Evolutionary conservation across 345 rosid genomes (phyloP).

Genomic region (Excoecaria agallocha): DNA sequence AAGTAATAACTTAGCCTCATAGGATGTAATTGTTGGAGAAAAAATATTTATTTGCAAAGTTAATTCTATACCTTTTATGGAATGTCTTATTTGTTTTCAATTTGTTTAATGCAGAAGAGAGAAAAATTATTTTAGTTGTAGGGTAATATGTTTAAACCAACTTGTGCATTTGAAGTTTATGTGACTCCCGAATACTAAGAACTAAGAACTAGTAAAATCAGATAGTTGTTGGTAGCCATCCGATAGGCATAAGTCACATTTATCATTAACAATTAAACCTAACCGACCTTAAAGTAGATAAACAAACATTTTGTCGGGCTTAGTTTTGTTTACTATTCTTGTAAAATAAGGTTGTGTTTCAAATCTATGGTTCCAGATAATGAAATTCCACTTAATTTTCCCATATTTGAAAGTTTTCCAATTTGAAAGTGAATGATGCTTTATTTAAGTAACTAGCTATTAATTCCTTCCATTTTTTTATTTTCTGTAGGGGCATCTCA

Average conservation of each 20-base stretch:
- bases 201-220: neutral
- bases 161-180: too few relatives aligned
- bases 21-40: too few relatives aligned
- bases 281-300: neutral
- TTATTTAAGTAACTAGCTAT: neutral
- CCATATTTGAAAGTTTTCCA: neutral
- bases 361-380: neutral
- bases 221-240: neutral
- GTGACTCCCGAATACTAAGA: too few relatives aligned
- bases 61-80: too few relatives aligned
- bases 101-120: too few relatives aligned
- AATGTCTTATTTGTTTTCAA: too few relatives aligned
- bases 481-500: constrained; percentile 79
- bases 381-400: neutral
- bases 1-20: too few relatives aligned
- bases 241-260: too few relatives aligned
- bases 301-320: neutral
- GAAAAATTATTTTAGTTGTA: too few relatives aligned
- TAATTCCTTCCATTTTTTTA: neutral
- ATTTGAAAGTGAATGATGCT: neutral
- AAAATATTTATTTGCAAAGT: too few relatives aligned
- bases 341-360: neutral
- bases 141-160: too few relatives aligned
- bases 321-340: neutral
- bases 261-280: too few relatives aligned